Base-by-base conservation (phyloP, 2,329 filamentous ascomycete genomes). In the Aspergillus brunneoviolaceus region DNA sequence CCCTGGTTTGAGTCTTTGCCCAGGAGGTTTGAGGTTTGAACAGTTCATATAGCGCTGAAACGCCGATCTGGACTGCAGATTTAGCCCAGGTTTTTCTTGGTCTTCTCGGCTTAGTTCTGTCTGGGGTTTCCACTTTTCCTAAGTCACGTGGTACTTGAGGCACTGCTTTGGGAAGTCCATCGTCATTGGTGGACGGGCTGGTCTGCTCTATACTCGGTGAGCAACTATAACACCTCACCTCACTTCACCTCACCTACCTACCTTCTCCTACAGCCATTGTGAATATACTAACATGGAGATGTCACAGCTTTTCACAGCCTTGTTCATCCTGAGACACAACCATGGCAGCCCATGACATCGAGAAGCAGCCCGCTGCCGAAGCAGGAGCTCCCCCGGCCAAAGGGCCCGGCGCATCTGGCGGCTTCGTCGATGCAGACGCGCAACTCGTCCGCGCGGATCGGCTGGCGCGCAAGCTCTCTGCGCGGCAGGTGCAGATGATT, bases 401-500 rank as follows among this genome's bases (percentile, higher is more conserved):
- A 47, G 51, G 52, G 9, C 60, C 62, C 23, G 67, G 51, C 14
- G 49, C 60, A 29, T 58, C 56, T 2, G 19, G 62, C 55, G n/a
- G 55, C 21, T 50, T 55, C 45, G 14, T 55, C 60, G 21, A 68
- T 50, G 9, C 63, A 58, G 25, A 55, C 16, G 52, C 11, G 6
- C 59, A 49, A 2, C 57, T 68, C 50, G 63, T 76, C 49, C 70
- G 72, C 25, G 76, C 78, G 2, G 82, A 85, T 65, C 77, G 75
- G 56, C 76, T 88, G 11, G 78, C 79, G 21, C 82, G 86, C 5
- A 81, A 83, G 48, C 77, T 88, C 12, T 85, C 83, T 2, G 77
- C 84, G 16, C 82, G 86, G n/a, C 86, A 88, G 70, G 84, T 88
- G 11, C 85, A 88, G 74, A 88, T 89, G 85, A 87, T 89, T 62